Evolutionary conservation across 192 early-diverging fungal genomes (phyloP).

Genomic region (Coemansia sp.): DNA sequence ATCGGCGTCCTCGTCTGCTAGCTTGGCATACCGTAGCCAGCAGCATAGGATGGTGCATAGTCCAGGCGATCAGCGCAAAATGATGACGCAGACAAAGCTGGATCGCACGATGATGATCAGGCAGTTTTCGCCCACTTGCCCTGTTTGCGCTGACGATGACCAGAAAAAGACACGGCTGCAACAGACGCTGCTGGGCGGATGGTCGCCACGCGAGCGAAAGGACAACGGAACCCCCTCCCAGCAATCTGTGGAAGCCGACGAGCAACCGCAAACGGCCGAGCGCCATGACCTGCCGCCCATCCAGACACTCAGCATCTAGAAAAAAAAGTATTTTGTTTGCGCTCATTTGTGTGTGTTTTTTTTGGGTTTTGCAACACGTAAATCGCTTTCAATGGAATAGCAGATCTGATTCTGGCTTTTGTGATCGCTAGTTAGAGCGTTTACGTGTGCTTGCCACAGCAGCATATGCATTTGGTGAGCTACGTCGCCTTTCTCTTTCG

Average conservation of each 20-base stretch:
- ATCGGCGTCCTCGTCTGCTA: not conserved
- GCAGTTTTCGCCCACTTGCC: constrained; percentile 28
- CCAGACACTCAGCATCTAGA: constrained; percentile 25
- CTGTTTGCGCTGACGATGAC: constrained; percentile 41
- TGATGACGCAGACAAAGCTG: constrained; percentile 39
- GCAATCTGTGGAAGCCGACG: not conserved
- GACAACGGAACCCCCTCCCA: too few relatives aligned
- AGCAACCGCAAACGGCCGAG: not conserved
- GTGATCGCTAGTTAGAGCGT: too few relatives aligned
- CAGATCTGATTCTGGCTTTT: too few relatives aligned
- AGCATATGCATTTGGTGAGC: too few relatives aligned
- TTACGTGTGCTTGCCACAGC: too few relatives aligned
- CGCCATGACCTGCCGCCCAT: constrained; percentile 36
- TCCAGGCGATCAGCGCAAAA: constrained; percentile 22
- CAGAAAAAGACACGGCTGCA: constrained; percentile 21
- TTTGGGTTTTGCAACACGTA: too few relatives aligned
- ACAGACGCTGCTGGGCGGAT: constrained; percentile 23
- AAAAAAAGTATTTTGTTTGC: too few relatives aligned
- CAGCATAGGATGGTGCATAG: constrained; percentile 12
- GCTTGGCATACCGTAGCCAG: constrained; percentile 1
- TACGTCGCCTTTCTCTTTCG: too few relatives aligned
- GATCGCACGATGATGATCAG: constrained; percentile 40
- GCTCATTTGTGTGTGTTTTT: too few relatives aligned
- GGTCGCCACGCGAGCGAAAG: constrained; percentile 33
- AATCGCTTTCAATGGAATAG: too few relatives aligned